Conservation (phyloP, 2,329 filamentous ascomycete genomes). For the Thyridium curvatum region DNA sequence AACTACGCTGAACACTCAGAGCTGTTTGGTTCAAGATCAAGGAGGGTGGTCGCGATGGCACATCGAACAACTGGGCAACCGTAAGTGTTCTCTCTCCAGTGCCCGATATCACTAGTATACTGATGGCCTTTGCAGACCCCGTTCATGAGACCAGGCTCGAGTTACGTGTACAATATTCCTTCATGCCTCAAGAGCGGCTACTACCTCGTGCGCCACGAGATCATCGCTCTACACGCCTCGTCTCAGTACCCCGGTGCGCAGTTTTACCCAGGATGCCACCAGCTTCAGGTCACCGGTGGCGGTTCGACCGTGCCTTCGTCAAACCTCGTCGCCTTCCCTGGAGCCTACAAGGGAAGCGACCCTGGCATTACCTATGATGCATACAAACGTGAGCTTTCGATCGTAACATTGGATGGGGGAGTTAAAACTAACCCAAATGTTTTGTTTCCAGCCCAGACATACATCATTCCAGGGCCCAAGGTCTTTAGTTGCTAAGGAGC, state of each 20-base stretch:
- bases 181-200: conserved; percentile 43
- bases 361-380: conserved; percentile 37
- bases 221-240: conserved; percentile 46
- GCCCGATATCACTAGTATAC: no score
- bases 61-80: conserved; percentile 39
- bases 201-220: conserved; percentile 54
- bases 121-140: no score
- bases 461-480: no score
- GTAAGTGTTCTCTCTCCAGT: conserved; percentile 17
- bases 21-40: conserved; percentile 53
- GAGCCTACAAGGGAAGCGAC: conserved; percentile 43
- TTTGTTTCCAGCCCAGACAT: no score
- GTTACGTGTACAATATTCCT: conserved; percentile 47
- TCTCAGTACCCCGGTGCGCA: conserved; percentile 45
- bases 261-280: conserved; percentile 53
- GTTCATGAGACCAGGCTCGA: conserved; percentile 34
- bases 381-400: no score
- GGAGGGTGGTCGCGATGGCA: conserved; percentile 42
- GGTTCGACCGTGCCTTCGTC: conserved; percentile 31
- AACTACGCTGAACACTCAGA: conserved; percentile 12
- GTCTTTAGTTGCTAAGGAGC: background rate
- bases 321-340: conserved; percentile 43
- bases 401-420: no score
- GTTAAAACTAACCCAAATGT: no score
- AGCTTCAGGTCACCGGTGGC: conserved; percentile 45